Percentiles rank a stretch among this genome's conserved stretches.
phyloP scores from a whole-genome alignment of 2,329 filamentous ascomycete species.

The Ceratocystis cacaofunesta region DNA sequence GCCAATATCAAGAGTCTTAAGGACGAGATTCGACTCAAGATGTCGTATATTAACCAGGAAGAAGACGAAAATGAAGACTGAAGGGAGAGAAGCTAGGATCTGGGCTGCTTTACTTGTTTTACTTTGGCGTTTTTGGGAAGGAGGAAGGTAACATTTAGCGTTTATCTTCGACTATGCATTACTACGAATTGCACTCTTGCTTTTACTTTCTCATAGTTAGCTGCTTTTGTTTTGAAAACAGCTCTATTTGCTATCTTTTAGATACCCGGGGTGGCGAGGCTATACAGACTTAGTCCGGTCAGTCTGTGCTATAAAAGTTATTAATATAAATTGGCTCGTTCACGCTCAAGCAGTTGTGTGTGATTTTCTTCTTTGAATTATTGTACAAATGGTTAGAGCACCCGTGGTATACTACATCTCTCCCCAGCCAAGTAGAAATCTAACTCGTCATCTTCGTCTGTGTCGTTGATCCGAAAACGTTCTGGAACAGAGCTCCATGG shows the following conservation, averaged over 20 bases:
- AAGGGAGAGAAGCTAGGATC: not conserved
- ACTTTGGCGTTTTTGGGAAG: not conserved
- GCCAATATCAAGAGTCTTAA: constrained; percentile 34
- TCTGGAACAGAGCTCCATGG: too few relatives aligned
- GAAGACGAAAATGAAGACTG: constrained; percentile 15
- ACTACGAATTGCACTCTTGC: not conserved
- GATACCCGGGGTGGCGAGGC: not conserved
- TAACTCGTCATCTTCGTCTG: not conserved
- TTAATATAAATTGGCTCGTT: not conserved
- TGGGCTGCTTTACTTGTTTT: constrained; percentile 2
- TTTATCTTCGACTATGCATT: not conserved
- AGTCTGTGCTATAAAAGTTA: not conserved
- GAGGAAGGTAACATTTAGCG: not conserved
- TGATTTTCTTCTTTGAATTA: constrained; percentile 9
- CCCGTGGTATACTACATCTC: not conserved
- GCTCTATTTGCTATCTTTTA: not conserved
- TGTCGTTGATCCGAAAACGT: not conserved
- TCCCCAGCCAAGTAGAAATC: not conserved
- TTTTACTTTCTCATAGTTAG: not conserved
- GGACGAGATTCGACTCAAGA: constrained; percentile 32
- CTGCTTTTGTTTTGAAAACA: not conserved
- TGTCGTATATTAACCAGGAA: constrained; percentile 27
- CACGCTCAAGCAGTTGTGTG: constrained; percentile 8
- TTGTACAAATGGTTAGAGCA: constrained; percentile 11
- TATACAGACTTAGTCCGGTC: not conserved